phyloP scores from a whole-genome alignment of 176 grass and related monocot species.

The Bonia amplexicaulis region DNA sequence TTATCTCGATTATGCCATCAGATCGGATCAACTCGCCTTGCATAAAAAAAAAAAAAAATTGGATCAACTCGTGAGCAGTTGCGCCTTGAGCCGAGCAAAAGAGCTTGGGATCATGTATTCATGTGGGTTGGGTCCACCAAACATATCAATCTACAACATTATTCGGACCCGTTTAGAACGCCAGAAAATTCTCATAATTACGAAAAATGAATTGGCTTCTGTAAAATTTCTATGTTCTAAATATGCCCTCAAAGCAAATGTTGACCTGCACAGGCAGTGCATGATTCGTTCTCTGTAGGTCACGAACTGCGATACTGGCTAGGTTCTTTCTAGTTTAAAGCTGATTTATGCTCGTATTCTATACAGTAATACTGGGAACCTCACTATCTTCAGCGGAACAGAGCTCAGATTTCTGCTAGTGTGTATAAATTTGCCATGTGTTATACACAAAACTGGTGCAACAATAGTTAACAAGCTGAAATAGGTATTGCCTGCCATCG shows the following conservation, averaged over 20 bases:
- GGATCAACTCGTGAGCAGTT: background rate
- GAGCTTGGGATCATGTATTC: background rate
- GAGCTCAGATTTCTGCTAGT: background rate
- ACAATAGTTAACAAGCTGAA: background rate
- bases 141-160: background rate
- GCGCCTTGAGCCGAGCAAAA: background rate
- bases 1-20: background rate
- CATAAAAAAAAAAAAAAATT: background rate
- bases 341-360: too few species aligned
- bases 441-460: background rate
- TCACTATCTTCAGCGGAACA: background rate
- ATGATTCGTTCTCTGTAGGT: background rate
- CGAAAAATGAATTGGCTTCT: too few species aligned
- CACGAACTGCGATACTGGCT: background rate
- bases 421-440: background rate
- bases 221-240: too few species aligned
- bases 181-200: too few species aligned
- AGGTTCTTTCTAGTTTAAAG: too few species aligned
- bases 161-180: too few species aligned
- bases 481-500: background rate
- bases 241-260: background rate
- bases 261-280: background rate
- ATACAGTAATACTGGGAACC: too few species aligned
- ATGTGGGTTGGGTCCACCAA: background rate
- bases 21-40: background rate